Conservation (phyloP, 2,329 filamentous ascomycete species). For the Acephala macrosclerotiorum region DNA sequence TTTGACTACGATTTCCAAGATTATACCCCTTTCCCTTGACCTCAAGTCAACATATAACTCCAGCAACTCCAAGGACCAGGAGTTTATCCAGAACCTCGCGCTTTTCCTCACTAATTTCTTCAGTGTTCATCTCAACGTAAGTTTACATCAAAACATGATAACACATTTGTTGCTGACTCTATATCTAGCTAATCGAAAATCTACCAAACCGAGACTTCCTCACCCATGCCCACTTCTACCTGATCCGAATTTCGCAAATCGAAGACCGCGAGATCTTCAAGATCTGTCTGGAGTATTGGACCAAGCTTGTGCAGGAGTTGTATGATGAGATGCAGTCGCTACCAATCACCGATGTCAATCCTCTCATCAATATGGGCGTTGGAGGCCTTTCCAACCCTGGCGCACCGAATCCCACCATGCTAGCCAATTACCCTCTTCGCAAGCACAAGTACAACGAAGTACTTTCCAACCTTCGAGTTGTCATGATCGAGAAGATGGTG, state of each 20-base stretch:
- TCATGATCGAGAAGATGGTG: constrained; percentile 99
- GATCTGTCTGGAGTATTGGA: constrained; percentile 99
- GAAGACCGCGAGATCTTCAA: constrained; percentile 99
- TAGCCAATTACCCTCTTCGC: constrained; percentile 89
- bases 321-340: constrained; percentile 99
- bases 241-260: constrained; percentile 98
- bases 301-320: constrained; percentile 94
- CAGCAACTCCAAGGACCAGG: constrained; percentile 92
- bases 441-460: constrained; percentile 99
- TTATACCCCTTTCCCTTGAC: constrained; percentile 89
- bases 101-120: constrained; percentile 98
- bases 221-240: constrained; percentile 95
- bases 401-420: constrained; percentile 82
- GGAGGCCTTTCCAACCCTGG: constrained; percentile 77
- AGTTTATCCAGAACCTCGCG: constrained; percentile 96
- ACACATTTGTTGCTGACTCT: constrained; percentile 30
- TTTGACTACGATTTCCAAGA: constrained; percentile 88
- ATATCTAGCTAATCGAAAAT: constrained; percentile 82
- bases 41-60: constrained; percentile 89
- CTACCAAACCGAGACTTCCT: constrained; percentile 95
- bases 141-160: constrained; percentile 34
- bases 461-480: constrained; percentile 88
- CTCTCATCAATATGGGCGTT: constrained; percentile 80
- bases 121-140: constrained; percentile 84
- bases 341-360: constrained; percentile 91